These are phyloP conservation scores for Penicillium robsamsonii DNA, from an alignment of 495 filamentous ascomycete genomes.

Conservation along the genomic window DNA sequence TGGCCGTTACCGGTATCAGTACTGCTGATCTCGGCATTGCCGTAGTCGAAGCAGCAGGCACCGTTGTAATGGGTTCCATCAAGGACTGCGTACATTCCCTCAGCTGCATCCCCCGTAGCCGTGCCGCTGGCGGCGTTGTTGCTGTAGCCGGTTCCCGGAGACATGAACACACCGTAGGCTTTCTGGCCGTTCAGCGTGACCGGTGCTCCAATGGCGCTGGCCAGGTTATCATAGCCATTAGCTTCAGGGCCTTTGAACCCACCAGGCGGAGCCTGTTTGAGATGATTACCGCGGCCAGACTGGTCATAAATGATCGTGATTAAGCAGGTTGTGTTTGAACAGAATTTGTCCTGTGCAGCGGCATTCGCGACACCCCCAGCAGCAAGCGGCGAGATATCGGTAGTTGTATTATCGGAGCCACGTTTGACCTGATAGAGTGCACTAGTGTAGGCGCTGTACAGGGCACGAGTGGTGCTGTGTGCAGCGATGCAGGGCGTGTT, in stretches of 20 bases:
- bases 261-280: slow-evolving; percentile 55
- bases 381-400: slow-evolving; percentile 45
- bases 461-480: slow-evolving; percentile 58
- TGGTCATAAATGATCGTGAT: slow-evolving; percentile 62
- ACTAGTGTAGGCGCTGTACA: slow-evolving; percentile 51
- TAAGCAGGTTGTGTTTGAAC: slow-evolving; percentile 54
- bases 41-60: slow-evolving; percentile 61
- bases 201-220: slow-evolving; percentile 55
- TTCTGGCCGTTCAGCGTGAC: slow-evolving; percentile 57
- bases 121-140: slow-evolving; percentile 49
- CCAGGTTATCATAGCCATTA: slow-evolving; percentile 54
- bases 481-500: slow-evolving; percentile 56
- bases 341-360: slow-evolving; percentile 56
- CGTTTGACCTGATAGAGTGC: slow-evolving; percentile 56
- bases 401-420: slow-evolving; percentile 47
- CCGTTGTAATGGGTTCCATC: slow-evolving; percentile 60
- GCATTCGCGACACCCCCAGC: slow-evolving; percentile 58
- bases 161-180: slow-evolving; percentile 57
- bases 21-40: slow-evolving; percentile 56
- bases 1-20: slow-evolving; percentile 55
- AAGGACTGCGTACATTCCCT: slow-evolving; percentile 60
- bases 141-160: slow-evolving; percentile 55
- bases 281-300: slow-evolving; percentile 55
- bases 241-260: slow-evolving; percentile 51
- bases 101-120: slow-evolving; percentile 51